phyloP scores from a whole-genome alignment of 805 yeast genomes.

The Candida ulmi region DNA sequence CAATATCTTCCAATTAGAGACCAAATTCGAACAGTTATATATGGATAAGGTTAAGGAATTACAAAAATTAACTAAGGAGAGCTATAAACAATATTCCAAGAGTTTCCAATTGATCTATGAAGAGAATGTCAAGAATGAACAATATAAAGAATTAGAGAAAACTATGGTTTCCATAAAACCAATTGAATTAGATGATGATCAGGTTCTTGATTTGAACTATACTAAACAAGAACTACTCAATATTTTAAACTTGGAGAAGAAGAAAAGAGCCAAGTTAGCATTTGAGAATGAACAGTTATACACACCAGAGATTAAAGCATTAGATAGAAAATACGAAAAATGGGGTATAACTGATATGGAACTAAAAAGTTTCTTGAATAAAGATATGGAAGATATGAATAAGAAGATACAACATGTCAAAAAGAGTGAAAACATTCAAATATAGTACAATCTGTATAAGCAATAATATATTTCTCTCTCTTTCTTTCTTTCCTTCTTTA shows the following conservation, averaged over 20 bases:
- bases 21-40: constrained; percentile 8
- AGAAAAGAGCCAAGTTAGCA: constrained; percentile 11
- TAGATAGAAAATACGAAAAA: constrained; percentile 13
- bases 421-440: neutral
- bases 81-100: constrained; percentile 10
- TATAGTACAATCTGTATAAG: neutral
- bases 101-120: constrained; percentile 15
- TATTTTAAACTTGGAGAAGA: constrained; percentile 16
- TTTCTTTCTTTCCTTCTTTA: no score
- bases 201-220: constrained; percentile 5
- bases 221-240: constrained; percentile 15
- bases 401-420: constrained; percentile 12
- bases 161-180: constrained; percentile 8
- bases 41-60: constrained; percentile 5
- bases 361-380: constrained; percentile 17
- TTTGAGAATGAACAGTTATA: constrained; percentile 14
- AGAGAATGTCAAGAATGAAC: constrained; percentile 7
- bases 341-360: constrained; percentile 18
- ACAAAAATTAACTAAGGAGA: constrained; percentile 2
- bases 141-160: constrained; percentile 10
- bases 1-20: constrained; percentile 9
- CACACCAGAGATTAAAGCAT: constrained; percentile 13
- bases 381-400: constrained; percentile 16
- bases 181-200: constrained; percentile 12
- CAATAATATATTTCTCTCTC: no score